Base-by-base conservation (phyloP, 202 grass and related monocot species). In the Musa balbisiana region DNA sequence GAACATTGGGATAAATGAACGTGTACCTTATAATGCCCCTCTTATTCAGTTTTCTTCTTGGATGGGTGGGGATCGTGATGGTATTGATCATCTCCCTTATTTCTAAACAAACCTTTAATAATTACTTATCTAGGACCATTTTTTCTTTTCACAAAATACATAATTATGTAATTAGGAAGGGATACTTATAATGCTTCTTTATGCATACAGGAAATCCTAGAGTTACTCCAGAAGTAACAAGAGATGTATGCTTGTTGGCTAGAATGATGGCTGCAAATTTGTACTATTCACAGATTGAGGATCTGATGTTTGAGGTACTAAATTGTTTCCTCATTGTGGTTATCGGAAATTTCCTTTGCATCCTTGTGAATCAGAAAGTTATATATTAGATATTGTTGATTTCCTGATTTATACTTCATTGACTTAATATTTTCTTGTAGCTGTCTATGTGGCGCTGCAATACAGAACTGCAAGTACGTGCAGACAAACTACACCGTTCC, bases 21-120 rank as follows among this genome's bases (percentile, higher is more conserved):
- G 90, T 72, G 76, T 97, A 73, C 93, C 93, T 72, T 97, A 97
- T 63, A 93, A 93, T 76, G 93, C 88, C 17, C 93, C 93, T 72
- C 86, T 97, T 87, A 93, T 97, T 81, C 90, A 97, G n/a, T 97
- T 97, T 79, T 97, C 93, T 62, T 97, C 93, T 73, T 97, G 93
- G 93, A 97, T 97, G 93, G 93, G 94, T 62, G 94, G 94, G 73
- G 94, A 98, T 79, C 90, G 91, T 83, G 94, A 98, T 82, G 94
- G 94, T 98, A 80, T 83, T 52, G 77, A 55, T 78, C 51, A 52
- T 59, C 3, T 77, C 10, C 24, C 16, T 81, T 3, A 9, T 81
- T 55, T 33, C 82, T 78, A 4, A 59, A 23, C 27, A 20, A 25
- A 8, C 23, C 62, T 3, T 78, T 19, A 11, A 52, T 71, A 84